These are phyloP conservation scores for Fomitopsis schrenkii DNA, from an alignment of 1,284 basidiomycete genomes.

Conservation along the genomic window DNA sequence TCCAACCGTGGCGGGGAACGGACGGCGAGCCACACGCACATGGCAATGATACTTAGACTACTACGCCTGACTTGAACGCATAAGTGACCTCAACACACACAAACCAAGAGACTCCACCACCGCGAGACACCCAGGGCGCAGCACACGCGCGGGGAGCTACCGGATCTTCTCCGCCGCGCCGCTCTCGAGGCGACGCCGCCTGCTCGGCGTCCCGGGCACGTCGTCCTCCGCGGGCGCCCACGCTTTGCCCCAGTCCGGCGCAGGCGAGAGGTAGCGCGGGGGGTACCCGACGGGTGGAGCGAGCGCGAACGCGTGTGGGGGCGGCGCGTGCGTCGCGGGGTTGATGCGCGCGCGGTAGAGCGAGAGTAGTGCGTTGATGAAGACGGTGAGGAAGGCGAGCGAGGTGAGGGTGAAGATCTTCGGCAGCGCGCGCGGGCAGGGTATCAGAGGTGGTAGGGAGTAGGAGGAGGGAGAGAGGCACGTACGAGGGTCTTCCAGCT, in stretches of 20 bases:
- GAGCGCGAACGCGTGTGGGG: slow-evolving; percentile 18
- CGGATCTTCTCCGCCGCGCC: slow-evolving; percentile 54
- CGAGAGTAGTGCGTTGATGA: slow-evolving; percentile 80
- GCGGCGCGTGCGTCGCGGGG: slow-evolving; percentile 13
- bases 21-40: background rate
- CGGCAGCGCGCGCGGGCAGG: background rate
- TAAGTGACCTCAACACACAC: background rate
- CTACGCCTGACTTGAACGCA: background rate
- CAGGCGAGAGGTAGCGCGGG: slow-evolving; percentile 37
- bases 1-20: background rate
- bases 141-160: slow-evolving; percentile 1
- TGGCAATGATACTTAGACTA: background rate
- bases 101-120: background rate
- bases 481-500: slow-evolving; percentile 94
- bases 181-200: slow-evolving; percentile 60
- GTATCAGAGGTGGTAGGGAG: background rate
- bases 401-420: slow-evolving; percentile 80
- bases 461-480: slow-evolving; percentile 4
- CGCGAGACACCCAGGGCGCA: background rate
- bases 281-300: slow-evolving; percentile 41
- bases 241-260: slow-evolving; percentile 39
- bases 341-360: slow-evolving; percentile 63
- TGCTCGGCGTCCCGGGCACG: slow-evolving; percentile 38
- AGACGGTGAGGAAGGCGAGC: slow-evolving; percentile 73
- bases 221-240: slow-evolving; percentile 19